Base-by-base conservation (phyloP, 2,329 filamentous ascomycete species). In the Beauveria australis region DNA sequence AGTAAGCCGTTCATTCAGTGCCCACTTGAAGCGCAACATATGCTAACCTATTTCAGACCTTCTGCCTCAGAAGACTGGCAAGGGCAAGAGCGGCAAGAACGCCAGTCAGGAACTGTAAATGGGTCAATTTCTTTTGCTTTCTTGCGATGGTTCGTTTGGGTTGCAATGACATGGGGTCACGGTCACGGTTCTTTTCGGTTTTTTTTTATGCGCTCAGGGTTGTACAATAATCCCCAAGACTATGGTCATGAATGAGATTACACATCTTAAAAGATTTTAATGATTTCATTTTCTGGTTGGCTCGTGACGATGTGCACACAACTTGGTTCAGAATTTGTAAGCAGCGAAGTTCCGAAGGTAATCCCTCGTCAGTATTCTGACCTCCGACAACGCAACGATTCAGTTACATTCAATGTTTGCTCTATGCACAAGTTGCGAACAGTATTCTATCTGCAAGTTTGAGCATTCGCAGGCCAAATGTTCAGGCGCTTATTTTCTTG, bases 61-160 rank as follows among this genome's bases (percentile, higher is more conserved):
- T 66, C 87, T 99, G 68, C 94, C 94, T 75, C 97, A 99, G 92
- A 97, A 97, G 91, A 96, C 94, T 63, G 82, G 86, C 62, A 59
- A 59, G 48, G 84, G 87, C 77, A 97, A 97, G 89, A 83, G 84
- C 76, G 90, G 89, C 80, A 96, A 96, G 88, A 88, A 86, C 76
- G 83, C 86, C 71, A 96, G 91, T 82, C 92, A 96, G 81, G 92
- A 97, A 84, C 84, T 97, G 81, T 97, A 91, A 84, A 81, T 71
- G 69, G 66, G 66, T 71, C 62, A 64, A 74, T 70, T 70, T 70
- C 67, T 77, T 80, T 79, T 77, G 76, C 78, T 80, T 77, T 80
- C 79, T 79, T 76, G 71, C 71, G 71, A 78, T 78, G 81, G 78
- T 82, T 81, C 81, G 78, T 80, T 83, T 84, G 80, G 87, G 83